Conservation (phyloP, 257 asterid genomes). For the Capsicum pubescens region DNA sequence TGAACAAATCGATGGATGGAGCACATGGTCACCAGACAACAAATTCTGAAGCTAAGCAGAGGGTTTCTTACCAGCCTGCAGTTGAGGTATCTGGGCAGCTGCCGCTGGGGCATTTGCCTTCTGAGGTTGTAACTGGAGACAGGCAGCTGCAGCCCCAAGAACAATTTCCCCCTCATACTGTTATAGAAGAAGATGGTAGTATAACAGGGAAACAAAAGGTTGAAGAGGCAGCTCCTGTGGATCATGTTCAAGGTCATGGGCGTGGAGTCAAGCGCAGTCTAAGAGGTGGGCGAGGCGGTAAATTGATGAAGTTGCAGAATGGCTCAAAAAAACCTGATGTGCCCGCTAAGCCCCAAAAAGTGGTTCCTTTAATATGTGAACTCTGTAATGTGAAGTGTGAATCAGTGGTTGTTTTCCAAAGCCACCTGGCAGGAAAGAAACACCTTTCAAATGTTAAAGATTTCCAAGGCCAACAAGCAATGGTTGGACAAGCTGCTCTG, state of each 20-base stretch:
- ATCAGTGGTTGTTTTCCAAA: slow-evolving; percentile 57
- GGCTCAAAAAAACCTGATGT: slow-evolving; percentile 42
- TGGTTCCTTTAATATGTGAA: slow-evolving; percentile 62
- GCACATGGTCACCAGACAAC: slow-evolving; percentile 39
- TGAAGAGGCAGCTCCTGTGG: slow-evolving; percentile 43
- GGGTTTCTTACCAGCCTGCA: slow-evolving; percentile 39
- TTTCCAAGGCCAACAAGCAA: slow-evolving; percentile 49
- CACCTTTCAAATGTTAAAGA: slow-evolving; percentile 62
- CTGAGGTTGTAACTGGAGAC: slow-evolving; percentile 26
- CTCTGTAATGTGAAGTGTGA: slow-evolving; percentile 62
- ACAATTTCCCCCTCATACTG: slow-evolving; percentile 40
- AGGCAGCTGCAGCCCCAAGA: slow-evolving; percentile 40
- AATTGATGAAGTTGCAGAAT: slow-evolving; percentile 38
- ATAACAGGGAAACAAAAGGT: slow-evolving; percentile 41
- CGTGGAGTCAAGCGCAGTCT: slow-evolving; percentile 50
- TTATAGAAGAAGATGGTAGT: slow-evolving; percentile 39
- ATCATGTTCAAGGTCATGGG: slow-evolving; percentile 39
- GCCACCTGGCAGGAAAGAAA: slow-evolving; percentile 69
- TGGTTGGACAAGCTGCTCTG: slow-evolving; percentile 51
- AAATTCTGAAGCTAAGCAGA: slow-evolving; percentile 37
- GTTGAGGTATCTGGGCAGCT: slow-evolving; percentile 38
- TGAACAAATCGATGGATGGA: slow-evolving; percentile 37
- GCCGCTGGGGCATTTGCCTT: slow-evolving; percentile 39
- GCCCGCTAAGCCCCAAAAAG: slow-evolving; percentile 56
- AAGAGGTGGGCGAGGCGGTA: slow-evolving; percentile 49